Percentiles rank a stretch among this genome's conserved stretches.
These are phyloP conservation scores for Musa troglodytarum DNA, from an alignment of 176 grass and related monocot genomes.

Conservation along the genomic window DNA sequence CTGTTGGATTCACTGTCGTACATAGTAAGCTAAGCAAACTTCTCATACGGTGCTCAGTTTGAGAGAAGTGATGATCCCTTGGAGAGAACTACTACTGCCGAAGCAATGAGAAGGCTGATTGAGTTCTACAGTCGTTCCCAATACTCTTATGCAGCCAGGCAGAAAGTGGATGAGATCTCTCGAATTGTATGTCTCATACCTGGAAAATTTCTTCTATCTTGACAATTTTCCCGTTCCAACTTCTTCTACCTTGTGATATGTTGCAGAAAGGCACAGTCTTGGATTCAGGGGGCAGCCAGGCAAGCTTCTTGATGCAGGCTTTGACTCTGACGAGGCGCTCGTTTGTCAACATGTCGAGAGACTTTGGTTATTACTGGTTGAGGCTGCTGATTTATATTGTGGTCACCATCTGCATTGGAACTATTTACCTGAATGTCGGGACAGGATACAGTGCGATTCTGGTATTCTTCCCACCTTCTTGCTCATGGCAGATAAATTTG, in stretches of 20 bases:
- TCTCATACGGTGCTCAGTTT: conserved; percentile 26
- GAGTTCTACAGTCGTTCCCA: conserved; percentile 64
- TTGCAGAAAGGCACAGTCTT: conserved; percentile 89
- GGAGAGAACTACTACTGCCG: conserved; percentile 52
- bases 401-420: conserved; percentile 93
- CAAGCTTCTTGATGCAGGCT: conserved; percentile 81
- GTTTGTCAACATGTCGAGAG: conserved; percentile 86
- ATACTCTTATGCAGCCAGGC: conserved; percentile 36
- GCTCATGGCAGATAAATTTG: background rate
- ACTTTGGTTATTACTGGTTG: conserved; percentile 98
- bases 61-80: conserved; percentile 76
- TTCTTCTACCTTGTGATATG: background rate
- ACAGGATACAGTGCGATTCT: conserved; percentile 85
- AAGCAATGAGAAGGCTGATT: conserved; percentile 64
- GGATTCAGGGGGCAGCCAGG: conserved; percentile 81
- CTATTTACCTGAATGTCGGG: conserved; percentile 89
- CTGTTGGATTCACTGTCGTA: background rate
- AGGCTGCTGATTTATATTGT: conserved; percentile 90
- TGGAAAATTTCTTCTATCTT: background rate
- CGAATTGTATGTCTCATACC: conserved; percentile 46
- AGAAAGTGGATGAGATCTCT: conserved; percentile 85
- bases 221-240: too few species aligned
- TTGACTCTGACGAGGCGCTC: conserved; percentile 67
- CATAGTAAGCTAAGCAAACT: background rate
- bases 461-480: conserved; percentile 32